Base-by-base conservation (phyloP, 2,329 filamentous ascomycete species). In the Metarhizium sp. region DNA sequence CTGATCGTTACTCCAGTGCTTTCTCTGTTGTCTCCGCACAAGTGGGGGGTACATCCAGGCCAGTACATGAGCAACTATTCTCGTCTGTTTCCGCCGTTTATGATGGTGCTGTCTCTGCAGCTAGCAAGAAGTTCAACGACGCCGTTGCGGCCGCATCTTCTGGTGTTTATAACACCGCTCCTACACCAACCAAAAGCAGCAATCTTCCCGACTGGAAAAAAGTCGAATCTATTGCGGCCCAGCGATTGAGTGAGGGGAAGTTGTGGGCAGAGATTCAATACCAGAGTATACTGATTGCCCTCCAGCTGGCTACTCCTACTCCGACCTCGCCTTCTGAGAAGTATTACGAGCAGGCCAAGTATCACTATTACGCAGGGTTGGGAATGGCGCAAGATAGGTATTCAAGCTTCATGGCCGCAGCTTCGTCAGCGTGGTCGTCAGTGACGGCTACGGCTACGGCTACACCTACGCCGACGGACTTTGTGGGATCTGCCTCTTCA, bases 381-480 rank as follows among this genome's bases (percentile, higher is more conserved):
- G 90, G 90, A 32, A 69, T 90, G 48, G 90, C 90, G 1, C 87
- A 95, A 63, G 88, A 85, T 47, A 82, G 86, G 42, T 94, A 94
- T 68, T 84, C 85, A 5, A 85, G 86, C 51, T 92, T 94, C 64
- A 60, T 94, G 2, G 77, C 78, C 13, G 84, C 85, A 4, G 89
- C 88, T 7, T 90, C 87, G 10, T 83, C 80, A 40, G 88, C 85
- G 20, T 75, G 90, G 45, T 85, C 82, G 55, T 76, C 75, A 2
- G 58, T 78, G 43, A 80, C 78, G 1, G 82, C 82, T 6, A 81
- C 82, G 11, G 80, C 84, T 16, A 85, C 81, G 0, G 80, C 84
- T 16, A 85, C 81, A 0, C 78, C 82, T 5, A 45, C 42, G n/a
- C 78, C 82, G 2, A 82, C 83, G 51, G 63, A 79, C n/a, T 59